Evolutionary conservation across 164 flowering plant species (phyloP).

Genomic region (Nymphaea colorata): DNA sequence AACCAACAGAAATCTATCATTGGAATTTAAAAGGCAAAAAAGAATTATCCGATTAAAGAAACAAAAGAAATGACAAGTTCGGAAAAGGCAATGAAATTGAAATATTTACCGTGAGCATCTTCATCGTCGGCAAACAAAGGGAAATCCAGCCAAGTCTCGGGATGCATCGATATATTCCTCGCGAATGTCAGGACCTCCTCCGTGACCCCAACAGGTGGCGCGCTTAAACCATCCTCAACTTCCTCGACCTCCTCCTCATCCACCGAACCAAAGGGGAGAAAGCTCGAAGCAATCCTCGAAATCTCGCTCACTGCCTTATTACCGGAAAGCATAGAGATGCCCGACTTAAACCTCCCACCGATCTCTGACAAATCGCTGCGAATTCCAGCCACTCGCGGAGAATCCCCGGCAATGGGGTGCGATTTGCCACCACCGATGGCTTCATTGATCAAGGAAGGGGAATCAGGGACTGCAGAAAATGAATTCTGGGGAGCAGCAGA

Average conservation of each 20-base stretch:
- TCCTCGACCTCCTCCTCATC: slow-evolving; percentile 18
- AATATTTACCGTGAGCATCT: slow-evolving; percentile 50
- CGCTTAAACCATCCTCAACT: slow-evolving; percentile 2
- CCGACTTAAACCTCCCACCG: slow-evolving; percentile 26
- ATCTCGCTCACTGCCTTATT: slow-evolving; percentile 25
- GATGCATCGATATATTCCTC: slow-evolving; percentile 78
- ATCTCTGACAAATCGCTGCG: slow-evolving; percentile 28
- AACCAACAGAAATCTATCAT: no score
- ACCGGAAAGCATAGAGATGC: slow-evolving; percentile 16
- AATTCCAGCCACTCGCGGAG: slow-evolving; percentile 15
- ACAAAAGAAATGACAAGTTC: background rate
- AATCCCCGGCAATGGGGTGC: slow-evolving; percentile 15
- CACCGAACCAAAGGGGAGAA: slow-evolving; percentile 21
- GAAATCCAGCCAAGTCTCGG: slow-evolving; percentile 98
- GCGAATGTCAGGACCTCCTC: slow-evolving; percentile 88
- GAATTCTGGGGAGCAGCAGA: slow-evolving; percentile 12
- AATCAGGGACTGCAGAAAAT: slow-evolving; percentile 1
- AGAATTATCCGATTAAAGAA: background rate
- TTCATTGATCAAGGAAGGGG: slow-evolving; percentile 8
- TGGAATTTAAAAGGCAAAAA: no score
- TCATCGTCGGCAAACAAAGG: slow-evolving; percentile 78
- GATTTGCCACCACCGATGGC: slow-evolving; percentile 2
- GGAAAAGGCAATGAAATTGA: background rate
- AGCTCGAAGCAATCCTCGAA: slow-evolving; percentile 32
- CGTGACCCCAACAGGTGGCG: slow-evolving; percentile 47